phyloP scores from a whole-genome alignment of 441 rosid species.

The Erodium texanum region DNA sequence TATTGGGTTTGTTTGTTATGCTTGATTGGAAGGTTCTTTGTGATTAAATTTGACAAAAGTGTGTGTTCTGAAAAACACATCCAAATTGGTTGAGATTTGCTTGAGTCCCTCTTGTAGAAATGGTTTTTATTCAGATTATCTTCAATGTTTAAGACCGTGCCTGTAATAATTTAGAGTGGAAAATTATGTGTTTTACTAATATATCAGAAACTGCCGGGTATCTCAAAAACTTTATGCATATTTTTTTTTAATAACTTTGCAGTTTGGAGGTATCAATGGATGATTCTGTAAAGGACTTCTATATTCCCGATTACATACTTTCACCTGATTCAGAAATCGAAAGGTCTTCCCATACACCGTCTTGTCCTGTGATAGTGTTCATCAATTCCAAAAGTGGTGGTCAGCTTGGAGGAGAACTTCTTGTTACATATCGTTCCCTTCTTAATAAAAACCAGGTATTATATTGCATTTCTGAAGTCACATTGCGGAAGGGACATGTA shows the following conservation, averaged over 20 bases:
- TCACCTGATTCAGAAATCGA: slow-evolving; percentile 19
- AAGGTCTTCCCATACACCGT: slow-evolving; percentile 17
- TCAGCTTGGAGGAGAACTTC: slow-evolving; percentile 39
- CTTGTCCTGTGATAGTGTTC: slow-evolving; percentile 43
- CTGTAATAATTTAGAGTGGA: too few species aligned
- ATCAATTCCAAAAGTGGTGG: slow-evolving; percentile 46
- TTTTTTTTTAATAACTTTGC: slow-evolving; percentile 14
- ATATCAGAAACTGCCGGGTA: not conserved
- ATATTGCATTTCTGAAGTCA: not conserved
- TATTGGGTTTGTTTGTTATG: not conserved
- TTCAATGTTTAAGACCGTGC: too few species aligned
- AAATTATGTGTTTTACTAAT: not conserved
- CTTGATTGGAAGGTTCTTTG: too few species aligned
- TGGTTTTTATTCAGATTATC: too few species aligned
- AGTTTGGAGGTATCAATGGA: slow-evolving; percentile 22
- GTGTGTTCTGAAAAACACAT: not conserved
- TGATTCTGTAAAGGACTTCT: slow-evolving; percentile 20
- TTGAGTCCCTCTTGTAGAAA: too few species aligned
- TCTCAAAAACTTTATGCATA: not conserved
- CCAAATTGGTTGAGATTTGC: not conserved
- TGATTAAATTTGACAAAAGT: not conserved
- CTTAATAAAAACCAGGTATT: slow-evolving; percentile 39
- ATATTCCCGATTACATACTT: slow-evolving; percentile 34
- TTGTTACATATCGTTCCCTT: slow-evolving; percentile 30
- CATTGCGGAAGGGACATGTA: too few species aligned